A percentile compares a stretch with the other conserved stretches of the same genome.
Conservation (phyloP, 2,329 filamentous ascomycete genomes). For the Ceratocystiopsis minuta region DNA sequence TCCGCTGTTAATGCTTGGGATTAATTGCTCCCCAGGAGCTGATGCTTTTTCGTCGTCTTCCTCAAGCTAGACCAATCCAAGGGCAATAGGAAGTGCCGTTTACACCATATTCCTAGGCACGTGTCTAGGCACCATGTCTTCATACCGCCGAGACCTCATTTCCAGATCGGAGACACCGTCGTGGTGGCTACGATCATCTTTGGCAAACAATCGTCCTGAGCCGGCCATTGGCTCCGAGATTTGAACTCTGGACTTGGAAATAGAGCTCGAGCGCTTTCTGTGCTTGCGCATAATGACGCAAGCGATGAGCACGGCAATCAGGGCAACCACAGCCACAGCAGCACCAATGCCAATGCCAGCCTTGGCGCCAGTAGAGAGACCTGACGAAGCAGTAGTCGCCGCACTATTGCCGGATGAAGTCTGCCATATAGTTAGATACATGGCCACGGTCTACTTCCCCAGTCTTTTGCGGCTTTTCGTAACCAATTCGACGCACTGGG, state of each 20-base stretch:
- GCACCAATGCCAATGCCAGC: constrained; percentile 10
- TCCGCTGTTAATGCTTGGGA: no score
- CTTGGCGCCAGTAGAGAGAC: constrained; percentile 8
- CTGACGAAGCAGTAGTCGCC: neutral
- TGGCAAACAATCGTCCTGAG: constrained; percentile 22
- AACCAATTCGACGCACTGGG: no score
- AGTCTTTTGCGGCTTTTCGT: no score
- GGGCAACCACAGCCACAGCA: constrained; percentile 7
- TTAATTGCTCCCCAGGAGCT: no score
- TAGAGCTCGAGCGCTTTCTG: neutral
- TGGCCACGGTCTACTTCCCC: no score
- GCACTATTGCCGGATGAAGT: constrained; percentile 1
- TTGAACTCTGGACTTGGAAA: constrained; percentile 13
- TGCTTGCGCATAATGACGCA: constrained; percentile 7
- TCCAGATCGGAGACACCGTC: constrained; percentile 28
- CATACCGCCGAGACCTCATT: constrained; percentile 33
- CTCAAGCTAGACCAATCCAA: no score
- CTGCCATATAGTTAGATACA: neutral
- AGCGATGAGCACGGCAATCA: constrained; percentile 4
- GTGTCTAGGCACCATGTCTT: constrained; percentile 37
- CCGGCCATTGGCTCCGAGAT: constrained; percentile 34
- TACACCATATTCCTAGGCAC: constrained; percentile 24
- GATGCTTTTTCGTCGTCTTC: no score
- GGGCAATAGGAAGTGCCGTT: neutral
- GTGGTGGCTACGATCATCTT: constrained; percentile 18